Percentiles rank a stretch among this genome's conserved stretches.
These are phyloP conservation scores for Penstemon barbatus DNA, from an alignment of 257 asterid species.

Conservation along the genomic window DNA sequence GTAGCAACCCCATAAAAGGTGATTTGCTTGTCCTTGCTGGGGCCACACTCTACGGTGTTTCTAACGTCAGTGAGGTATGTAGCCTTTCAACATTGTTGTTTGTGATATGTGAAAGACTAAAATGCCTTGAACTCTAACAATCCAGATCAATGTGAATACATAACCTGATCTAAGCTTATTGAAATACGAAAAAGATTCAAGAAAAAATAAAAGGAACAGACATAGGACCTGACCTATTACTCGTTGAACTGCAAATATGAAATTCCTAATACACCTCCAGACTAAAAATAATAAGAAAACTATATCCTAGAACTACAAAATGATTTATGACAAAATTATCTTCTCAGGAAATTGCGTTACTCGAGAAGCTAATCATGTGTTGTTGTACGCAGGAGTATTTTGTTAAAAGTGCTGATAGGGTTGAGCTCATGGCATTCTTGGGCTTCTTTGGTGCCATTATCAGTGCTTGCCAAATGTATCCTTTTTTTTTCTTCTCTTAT, in stretches of 20 bases:
- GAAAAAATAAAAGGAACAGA: too few species aligned
- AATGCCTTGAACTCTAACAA: too few species aligned
- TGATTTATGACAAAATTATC: too few species aligned
- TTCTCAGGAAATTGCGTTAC: too few species aligned
- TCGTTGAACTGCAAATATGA: too few species aligned
- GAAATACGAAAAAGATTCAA: too few species aligned
- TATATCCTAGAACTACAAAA: too few species aligned
- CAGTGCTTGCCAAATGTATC: constrained; percentile 91
- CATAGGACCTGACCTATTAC: too few species aligned
- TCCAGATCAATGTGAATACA: too few species aligned
- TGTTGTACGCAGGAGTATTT: constrained; percentile 67
- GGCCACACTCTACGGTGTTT: constrained; percentile 83
- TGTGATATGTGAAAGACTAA: background rate
- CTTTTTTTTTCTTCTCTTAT: constrained; percentile 25
- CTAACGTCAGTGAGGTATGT: constrained; percentile 86
- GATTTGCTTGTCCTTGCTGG: constrained; percentile 83
- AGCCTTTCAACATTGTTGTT: constrained; percentile 14
- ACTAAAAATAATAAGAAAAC: too few species aligned
- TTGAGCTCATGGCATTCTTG: constrained; percentile 93
- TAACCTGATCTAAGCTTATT: too few species aligned
- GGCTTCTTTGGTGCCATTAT: constrained; percentile 87
- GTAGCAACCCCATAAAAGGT: constrained; percentile 80
- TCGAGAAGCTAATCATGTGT: background rate
- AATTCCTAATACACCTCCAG: too few species aligned
- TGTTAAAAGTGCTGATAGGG: constrained; percentile 82